Conservation (phyloP, 176 grass and related monocot species). For the barley (Hordeum vulgare) region DNA sequence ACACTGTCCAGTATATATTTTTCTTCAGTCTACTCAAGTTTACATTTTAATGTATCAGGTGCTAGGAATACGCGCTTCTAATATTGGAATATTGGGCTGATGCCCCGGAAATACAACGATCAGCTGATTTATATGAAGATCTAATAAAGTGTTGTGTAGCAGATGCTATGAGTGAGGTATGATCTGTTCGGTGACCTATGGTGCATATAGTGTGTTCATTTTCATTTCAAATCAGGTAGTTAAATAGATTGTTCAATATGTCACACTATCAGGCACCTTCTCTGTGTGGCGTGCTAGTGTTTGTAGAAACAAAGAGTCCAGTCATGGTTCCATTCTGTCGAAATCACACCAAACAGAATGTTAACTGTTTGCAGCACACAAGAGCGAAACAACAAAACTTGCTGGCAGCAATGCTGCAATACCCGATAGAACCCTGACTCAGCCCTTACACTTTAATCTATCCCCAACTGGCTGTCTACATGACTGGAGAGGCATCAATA, state of each 20-base stretch:
- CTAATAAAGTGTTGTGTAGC: constrained; percentile 92
- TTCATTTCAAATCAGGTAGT: not conserved
- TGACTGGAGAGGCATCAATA: not conserved
- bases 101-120: constrained; percentile 91
- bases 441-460: not conserved
- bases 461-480: not conserved
- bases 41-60: constrained; percentile 43
- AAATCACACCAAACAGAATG: not conserved
- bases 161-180: constrained; percentile 98
- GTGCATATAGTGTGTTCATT: not conserved
- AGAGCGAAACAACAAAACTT: not conserved
- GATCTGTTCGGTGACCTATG: constrained; percentile 6
- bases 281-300: not conserved
- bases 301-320: not conserved
- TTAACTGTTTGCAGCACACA: not conserved
- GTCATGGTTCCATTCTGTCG: not conserved
- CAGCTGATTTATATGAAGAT: constrained; percentile 91
- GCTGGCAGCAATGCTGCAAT: not conserved
- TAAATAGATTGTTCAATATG: not conserved
- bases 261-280: not conserved
- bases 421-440: not conserved
- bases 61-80: constrained; percentile 86
- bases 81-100: constrained; percentile 97
- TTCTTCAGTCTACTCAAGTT: constrained; percentile 17
- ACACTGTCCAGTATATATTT: constrained; percentile 7